Conservation (phyloP, 208 protist species). For the Leptomonas seymouri region DNA sequence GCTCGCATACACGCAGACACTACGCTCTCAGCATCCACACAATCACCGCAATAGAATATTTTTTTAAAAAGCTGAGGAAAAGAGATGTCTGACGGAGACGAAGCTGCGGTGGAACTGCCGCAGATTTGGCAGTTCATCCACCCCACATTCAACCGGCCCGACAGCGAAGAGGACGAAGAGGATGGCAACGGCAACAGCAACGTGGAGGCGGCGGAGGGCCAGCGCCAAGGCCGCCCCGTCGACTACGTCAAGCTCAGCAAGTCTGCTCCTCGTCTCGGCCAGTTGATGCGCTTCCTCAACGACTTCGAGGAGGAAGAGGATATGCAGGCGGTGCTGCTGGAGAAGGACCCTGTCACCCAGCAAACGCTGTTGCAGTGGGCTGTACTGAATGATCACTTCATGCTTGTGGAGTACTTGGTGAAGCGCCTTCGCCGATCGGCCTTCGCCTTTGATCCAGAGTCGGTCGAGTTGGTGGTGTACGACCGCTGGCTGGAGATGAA, state of each 20-base stretch:
- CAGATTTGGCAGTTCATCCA: conserved; percentile 85
- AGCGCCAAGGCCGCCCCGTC: conserved; percentile 26
- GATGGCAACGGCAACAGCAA: conserved; percentile 30
- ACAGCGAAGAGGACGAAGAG: conserved; percentile 45
- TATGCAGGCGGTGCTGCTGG: conserved; percentile 62
- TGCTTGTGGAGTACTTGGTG: conserved; percentile 88
- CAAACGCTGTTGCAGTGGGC: conserved; percentile 91
- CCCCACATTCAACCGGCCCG: conserved; percentile 45
- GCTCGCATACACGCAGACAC: too few relatives aligned
- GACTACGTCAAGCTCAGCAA: conserved; percentile 73
- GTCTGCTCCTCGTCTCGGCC: conserved; percentile 66
- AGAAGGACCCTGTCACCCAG: conserved; percentile 84
- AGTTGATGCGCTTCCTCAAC: conserved; percentile 81
- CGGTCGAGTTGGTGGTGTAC: conserved; percentile 76
- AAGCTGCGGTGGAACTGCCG: conserved; percentile 61
- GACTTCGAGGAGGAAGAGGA: conserved; percentile 88
- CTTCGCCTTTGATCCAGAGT: conserved; percentile 80
- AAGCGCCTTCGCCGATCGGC: conserved; percentile 75
- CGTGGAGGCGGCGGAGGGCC: conserved; percentile 11
- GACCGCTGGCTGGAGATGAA: conserved; percentile 87
- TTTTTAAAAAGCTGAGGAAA: neutral
- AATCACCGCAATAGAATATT: neutral
- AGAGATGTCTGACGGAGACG: conserved; percentile 62
- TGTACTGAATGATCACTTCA: conserved; percentile 78
- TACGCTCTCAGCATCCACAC: too few relatives aligned